Percentiles rank a stretch among this genome's conserved stretches.
These are phyloP conservation scores for Hirsutella minnesotensis DNA, from an alignment of 2,329 filamentous ascomycete species.

Conservation along the genomic window DNA sequence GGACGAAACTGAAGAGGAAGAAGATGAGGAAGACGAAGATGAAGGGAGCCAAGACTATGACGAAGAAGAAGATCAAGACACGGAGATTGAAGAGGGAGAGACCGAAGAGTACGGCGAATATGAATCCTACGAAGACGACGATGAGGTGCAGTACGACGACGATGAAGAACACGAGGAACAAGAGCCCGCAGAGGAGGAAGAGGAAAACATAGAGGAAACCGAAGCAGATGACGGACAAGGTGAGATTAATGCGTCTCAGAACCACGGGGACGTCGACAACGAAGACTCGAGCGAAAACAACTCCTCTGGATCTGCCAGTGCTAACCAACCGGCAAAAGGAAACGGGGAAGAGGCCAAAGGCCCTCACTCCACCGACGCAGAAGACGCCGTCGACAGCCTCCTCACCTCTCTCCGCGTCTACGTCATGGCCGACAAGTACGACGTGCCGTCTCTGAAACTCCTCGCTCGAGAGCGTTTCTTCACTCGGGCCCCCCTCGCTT, in stretches of 20 bases:
- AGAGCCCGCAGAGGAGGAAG: too few relatives aligned
- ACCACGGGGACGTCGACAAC: neutral
- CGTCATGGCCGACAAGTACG: slow-evolving; percentile 23
- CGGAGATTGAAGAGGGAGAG: too few relatives aligned
- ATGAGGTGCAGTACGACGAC: too few relatives aligned
- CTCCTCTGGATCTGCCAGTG: neutral
- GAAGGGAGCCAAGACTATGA: too few relatives aligned
- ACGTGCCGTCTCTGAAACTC: slow-evolving; percentile 18
- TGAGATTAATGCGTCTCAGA: too few relatives aligned
- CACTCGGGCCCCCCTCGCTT: slow-evolving; percentile 8
- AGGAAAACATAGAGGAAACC: too few relatives aligned
- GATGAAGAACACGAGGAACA: too few relatives aligned
- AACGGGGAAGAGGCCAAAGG: neutral
- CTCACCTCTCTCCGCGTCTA: slow-evolving; percentile 15
- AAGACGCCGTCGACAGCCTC: neutral
- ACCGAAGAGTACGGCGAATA: too few relatives aligned
- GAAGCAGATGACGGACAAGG: too few relatives aligned
- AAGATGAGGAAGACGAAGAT: neutral
- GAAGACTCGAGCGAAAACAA: neutral
- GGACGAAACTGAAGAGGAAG: slow-evolving; percentile 1
- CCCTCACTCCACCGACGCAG: neutral
- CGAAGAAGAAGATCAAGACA: too few relatives aligned
- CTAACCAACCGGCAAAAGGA: neutral
- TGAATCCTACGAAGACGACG: too few relatives aligned
- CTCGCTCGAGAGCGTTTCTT: slow-evolving; percentile 18